phyloP scores from a whole-genome alignment of 2,329 filamentous ascomycete species.

The Aspergillus glaucus region DNA sequence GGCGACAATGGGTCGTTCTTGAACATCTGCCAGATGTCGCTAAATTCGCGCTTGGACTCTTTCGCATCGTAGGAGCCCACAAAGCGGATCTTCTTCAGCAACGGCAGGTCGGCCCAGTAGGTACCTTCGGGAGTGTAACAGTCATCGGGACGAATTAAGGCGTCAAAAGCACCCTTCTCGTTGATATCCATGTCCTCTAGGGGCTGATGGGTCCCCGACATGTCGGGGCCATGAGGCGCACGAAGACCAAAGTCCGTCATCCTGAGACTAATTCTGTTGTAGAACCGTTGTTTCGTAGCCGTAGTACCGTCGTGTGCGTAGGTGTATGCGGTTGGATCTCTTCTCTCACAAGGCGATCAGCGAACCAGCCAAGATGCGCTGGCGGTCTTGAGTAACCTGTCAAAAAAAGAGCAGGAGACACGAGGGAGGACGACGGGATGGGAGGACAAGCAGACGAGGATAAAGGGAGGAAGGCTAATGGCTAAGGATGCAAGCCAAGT shows the following conservation, averaged over 20 bases:
- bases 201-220: conserved; percentile 39
- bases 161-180: conserved; percentile 63
- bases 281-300: neutral
- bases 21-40: conserved; percentile 66
- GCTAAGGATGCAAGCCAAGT: conserved; percentile 14
- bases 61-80: conserved; percentile 65
- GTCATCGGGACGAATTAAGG: conserved; percentile 81
- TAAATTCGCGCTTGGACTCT: conserved; percentile 64
- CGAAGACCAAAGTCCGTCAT: conserved; percentile 36
- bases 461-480: too few species aligned
- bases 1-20: conserved; percentile 82
- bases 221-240: conserved; percentile 44
- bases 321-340: neutral
- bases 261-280: conserved; percentile 1
- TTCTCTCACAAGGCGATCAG: neutral
- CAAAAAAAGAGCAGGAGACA: conserved; percentile 1
- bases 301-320: neutral
- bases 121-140: conserved; percentile 73
- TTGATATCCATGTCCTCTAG: conserved; percentile 49
- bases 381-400: neutral
- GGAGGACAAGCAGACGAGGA: too few species aligned
- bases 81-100: conserved; percentile 65
- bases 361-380: neutral
- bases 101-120: conserved; percentile 87
- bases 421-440: neutral